Base-by-base conservation (phyloP, 192 early-diverging fungal species). In the Rhizoclosmatium sp. region DNA sequence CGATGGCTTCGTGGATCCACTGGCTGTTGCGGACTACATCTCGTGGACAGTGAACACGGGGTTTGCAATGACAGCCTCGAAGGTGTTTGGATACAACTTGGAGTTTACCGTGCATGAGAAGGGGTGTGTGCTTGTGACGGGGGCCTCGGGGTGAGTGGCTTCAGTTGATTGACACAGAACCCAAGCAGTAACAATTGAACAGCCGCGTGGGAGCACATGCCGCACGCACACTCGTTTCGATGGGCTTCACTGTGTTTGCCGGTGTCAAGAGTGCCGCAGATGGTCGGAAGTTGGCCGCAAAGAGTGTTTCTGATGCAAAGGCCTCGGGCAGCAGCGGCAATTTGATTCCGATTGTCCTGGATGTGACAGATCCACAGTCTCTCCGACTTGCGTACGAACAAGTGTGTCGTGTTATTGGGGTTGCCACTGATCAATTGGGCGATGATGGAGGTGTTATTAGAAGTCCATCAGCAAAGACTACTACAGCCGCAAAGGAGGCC, bases 241-340 rank as follows among this genome's bases (percentile, higher is more conserved):
- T 64, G 41, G 87, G 87, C 0, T 83, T 76, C 75, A 78, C 74
- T 39, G 87, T 88, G 40, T 88, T 85, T 78, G 84, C 84, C 12
- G 87, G 87, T 44, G 83, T 88, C n/a, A 69, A 64, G 12, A 75
- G 75, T 19, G 31, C 64, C 5, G 49, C 39, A 9, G 81, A 87
- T 42, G 86, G 79, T 3, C 76, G 71, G 19, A 9, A 65, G 19
- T 75, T 87, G 23, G 48, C 54, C n/a, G 12, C 42, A 5, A 60
- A 76, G 45, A 69, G 69, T 4, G 47, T 45, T 2, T 31, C 39
- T 23, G 70, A 78, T 21, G 66, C 51, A 9, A 39, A 46, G n/a
- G 67, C 67, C 10, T n/a, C 10, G 16, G 31, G 16, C 9, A 40
- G 47, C 42, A 49, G 64, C n/a, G 78, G 72, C 51, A n/a, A 19